These are phyloP conservation scores for Malassezia cuniculi DNA, from an alignment of 1,284 basidiomycete species.

Conservation along the genomic window DNA sequence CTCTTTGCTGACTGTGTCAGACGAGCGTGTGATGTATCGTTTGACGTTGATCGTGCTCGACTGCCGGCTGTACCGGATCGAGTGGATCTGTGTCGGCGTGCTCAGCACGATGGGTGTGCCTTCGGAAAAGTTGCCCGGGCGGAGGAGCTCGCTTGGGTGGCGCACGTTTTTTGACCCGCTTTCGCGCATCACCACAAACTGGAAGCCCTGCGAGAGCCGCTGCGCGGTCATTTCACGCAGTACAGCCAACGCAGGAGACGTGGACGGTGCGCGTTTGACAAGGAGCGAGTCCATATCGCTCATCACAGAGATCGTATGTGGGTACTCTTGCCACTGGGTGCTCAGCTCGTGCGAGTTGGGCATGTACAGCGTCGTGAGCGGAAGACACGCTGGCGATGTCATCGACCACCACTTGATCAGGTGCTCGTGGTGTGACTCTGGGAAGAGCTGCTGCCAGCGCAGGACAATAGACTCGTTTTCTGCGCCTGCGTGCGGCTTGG, in stretches of 20 bases:
- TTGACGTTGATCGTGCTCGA: conserved; percentile 77
- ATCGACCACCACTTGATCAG: conserved; percentile 86
- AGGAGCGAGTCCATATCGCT: conserved; percentile 38
- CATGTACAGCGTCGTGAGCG: conserved; percentile 66
- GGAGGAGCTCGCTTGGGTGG: conserved; percentile 40
- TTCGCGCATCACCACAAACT: conserved; percentile 55
- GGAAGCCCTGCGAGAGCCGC: conserved; percentile 86
- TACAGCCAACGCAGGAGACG: conserved; percentile 57
- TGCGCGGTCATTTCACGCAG: conserved; percentile 90
- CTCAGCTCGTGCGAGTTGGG: conserved; percentile 36
- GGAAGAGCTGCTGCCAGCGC: conserved; percentile 69
- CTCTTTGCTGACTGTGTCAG: too few relatives aligned
- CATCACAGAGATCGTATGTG: conserved; percentile 35
- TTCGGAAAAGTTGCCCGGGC: conserved; percentile 36
- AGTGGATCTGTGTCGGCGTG: conserved; percentile 88
- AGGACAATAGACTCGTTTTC: conserved; percentile 25
- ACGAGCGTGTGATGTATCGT: conserved; percentile 64
- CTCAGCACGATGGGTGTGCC: conserved; percentile 67
- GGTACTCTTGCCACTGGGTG: conserved; percentile 40
- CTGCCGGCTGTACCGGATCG: conserved; percentile 63
- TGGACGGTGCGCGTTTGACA: conserved; percentile 49
- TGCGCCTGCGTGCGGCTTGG: too few relatives aligned
- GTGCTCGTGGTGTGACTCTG: conserved; percentile 63
- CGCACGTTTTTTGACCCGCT: conserved; percentile 22
- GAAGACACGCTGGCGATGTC: conserved; percentile 56